These are phyloP conservation scores for Pseudognaphalium luteoalbum DNA, from an alignment of 129 eudicot species.

Conservation along the genomic window DNA sequence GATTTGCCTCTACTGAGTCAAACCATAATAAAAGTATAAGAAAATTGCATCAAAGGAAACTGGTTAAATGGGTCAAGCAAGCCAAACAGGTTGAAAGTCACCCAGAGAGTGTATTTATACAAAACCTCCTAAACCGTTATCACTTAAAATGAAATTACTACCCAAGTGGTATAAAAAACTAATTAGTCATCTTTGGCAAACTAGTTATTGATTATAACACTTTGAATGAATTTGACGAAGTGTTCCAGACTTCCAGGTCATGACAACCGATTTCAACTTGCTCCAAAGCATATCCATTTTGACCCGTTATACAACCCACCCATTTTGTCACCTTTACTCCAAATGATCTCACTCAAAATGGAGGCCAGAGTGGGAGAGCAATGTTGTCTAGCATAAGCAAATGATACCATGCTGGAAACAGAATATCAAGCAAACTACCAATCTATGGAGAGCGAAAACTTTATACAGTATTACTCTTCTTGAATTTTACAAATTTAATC, in stretches of 20 bases:
- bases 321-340: neutral
- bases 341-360: neutral
- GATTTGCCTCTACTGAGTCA: neutral
- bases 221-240: too few species aligned
- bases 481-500: slow-evolving; percentile 7
- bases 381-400: neutral
- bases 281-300: too few species aligned
- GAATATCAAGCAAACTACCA: neutral
- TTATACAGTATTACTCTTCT: neutral
- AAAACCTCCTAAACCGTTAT: neutral
- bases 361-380: neutral
- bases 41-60: neutral
- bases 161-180: too few species aligned
- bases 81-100: neutral
- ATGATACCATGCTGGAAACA: neutral
- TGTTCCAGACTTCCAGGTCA: too few species aligned
- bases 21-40: too few species aligned
- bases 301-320: neutral
- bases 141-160: too few species aligned
- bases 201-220: neutral
- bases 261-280: too few species aligned
- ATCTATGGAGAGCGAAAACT: neutral
- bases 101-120: neutral
- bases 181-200: neutral
- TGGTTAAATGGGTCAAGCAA: neutral